Evolutionary conservation across 371 early-diverging fungal genomes (phyloP).

Genomic region (Funneliformis caledonium): DNA sequence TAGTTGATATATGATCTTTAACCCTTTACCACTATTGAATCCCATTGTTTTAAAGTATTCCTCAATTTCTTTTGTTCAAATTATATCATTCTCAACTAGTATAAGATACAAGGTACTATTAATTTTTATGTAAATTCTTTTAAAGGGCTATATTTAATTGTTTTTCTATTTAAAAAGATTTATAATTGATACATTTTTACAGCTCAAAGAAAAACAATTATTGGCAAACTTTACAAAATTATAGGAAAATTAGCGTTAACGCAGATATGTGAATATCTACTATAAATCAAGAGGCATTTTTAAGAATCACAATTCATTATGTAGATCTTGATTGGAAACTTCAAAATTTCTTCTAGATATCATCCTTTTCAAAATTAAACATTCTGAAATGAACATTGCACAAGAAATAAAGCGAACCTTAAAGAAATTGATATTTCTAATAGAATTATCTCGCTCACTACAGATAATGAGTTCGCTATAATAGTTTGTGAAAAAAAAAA

Average conservation of each 20-base stretch:
- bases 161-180: neutral
- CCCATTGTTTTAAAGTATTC: no score
- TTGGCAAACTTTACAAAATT: neutral
- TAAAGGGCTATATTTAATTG: no score
- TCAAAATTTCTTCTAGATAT: constrained; percentile 7
- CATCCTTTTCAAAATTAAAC: neutral
- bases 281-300: neutral
- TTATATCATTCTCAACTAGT: no score
- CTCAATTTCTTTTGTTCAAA: no score
- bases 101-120: no score
- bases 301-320: constrained; percentile 28
- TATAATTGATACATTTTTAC: neutral
- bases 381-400: constrained; percentile 9
- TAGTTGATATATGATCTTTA: no score
- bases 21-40: no score
- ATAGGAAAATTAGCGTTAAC: neutral
- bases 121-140: no score
- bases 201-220: neutral
- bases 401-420: neutral
- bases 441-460: neutral
- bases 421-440: neutral
- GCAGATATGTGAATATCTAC: constrained; percentile 9
- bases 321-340: neutral
- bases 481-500: constrained; percentile 15
- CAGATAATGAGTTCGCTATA: no score